Conservation (phyloP, 257 asterid species). For the Fraxinus cuspidata region DNA sequence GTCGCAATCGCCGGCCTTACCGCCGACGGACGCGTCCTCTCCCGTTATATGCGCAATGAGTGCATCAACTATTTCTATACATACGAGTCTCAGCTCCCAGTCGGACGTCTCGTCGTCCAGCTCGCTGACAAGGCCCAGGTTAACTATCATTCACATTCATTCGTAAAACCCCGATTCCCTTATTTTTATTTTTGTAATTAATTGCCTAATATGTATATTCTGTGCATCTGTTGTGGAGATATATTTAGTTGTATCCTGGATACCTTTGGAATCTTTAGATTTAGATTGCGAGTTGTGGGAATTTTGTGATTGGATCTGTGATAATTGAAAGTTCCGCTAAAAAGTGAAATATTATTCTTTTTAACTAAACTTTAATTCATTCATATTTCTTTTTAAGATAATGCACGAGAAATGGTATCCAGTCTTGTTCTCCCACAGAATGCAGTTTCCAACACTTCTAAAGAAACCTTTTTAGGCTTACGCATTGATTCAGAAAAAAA, state of each 20-base stretch:
- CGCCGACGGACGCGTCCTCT: constrained; percentile 95
- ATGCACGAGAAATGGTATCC: neutral
- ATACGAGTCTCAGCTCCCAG: constrained; percentile 85
- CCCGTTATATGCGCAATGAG: constrained; percentile 93
- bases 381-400: neutral
- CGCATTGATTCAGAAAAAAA: neutral
- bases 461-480: neutral
- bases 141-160: neutral
- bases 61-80: constrained; percentile 83
- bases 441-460: neutral
- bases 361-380: neutral
- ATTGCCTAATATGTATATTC: neutral
- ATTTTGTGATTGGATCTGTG: constrained; percentile 12
- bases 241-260: constrained; percentile 21
- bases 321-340: neutral
- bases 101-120: constrained; percentile 96
- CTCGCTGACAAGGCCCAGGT: constrained; percentile 99
- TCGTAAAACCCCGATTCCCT: constrained; percentile 32
- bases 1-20: constrained; percentile 98
- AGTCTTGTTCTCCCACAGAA: neutral
- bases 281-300: neutral
- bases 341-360: neutral
- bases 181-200: neutral
- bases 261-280: neutral
- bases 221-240: constrained; percentile 17